Percentiles rank a stretch among this genome's conserved stretches.
Evolutionary conservation across 345 rosid genomes (phyloP).

Genomic region (Populus davidiana): DNA sequence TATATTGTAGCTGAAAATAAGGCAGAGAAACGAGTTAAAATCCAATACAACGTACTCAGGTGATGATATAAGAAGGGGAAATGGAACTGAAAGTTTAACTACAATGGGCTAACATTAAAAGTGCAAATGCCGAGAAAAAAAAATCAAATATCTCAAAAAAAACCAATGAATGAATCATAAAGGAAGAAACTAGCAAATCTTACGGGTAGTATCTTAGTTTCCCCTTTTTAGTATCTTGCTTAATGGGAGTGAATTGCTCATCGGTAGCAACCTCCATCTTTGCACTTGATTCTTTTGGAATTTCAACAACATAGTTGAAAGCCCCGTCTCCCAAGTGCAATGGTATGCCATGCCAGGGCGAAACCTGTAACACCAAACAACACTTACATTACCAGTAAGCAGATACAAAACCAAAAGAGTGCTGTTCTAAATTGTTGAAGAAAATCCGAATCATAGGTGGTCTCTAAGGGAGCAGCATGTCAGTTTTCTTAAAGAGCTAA

Average conservation of each 20-base stretch:
- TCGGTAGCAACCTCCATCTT: slow-evolving; percentile 99
- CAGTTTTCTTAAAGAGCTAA: not conserved
- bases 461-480: not conserved
- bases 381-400: not conserved
- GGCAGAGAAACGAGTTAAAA: not conserved
- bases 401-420: not conserved
- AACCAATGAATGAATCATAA: not conserved
- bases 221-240: slow-evolving; percentile 82
- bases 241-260: slow-evolving; percentile 83
- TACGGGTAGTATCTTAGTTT: slow-evolving; percentile 72
- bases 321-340: slow-evolving; percentile 75
- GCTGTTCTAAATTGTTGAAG: not conserved
- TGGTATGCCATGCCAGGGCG: slow-evolving; percentile 97
- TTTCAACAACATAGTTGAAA: slow-evolving; percentile 80
- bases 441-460: not conserved
- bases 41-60: not conserved
- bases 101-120: not conserved
- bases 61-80: not conserved
- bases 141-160: not conserved
- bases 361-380: slow-evolving; percentile 44
- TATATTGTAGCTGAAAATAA: slow-evolving; percentile 64
- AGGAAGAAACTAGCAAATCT: slow-evolving; percentile 20
- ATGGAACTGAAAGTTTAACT: not conserved
- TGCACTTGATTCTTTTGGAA: slow-evolving; percentile 88
- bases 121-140: not conserved